Base-by-base conservation (phyloP, 345 rosid genomes). In the Brassica carinata region DNA sequence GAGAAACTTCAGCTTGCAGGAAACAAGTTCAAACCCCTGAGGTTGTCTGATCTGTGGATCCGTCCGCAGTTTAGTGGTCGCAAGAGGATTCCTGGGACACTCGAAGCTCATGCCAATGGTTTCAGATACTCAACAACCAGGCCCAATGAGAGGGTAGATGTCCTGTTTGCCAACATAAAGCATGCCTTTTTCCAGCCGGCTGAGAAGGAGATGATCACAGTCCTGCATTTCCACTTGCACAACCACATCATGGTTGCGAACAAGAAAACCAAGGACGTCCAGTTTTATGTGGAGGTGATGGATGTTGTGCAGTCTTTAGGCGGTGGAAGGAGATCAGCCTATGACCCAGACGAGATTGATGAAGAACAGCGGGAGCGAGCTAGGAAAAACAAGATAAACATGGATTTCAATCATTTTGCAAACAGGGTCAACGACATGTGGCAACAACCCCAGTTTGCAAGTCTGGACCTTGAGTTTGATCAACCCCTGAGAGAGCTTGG, bases 131-230 rank as follows among this genome's bases (percentile, higher is more conserved):
- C 94, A 59, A 93, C 97, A 4, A 84, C 92, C 31, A 90, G 94
- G 84, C 83, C 91, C 11, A 92, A 93, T 3, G 98, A 93, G 83
- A 93, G 90, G 0, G 93, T 92, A 55, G 99, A 96, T 53, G 70
- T 93, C 40, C 85, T 96, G 97, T 93, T 87, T 87, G 89, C 76
- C 8, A 96, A 93, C 82, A 83, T 93, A 73, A 96, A 96, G 75
- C 97, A 96, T 82, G 96, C 96, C 0, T 89, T 96, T 73, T 93
- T 96, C 77, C 99, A 92, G 86, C 96, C 99, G 14, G 97, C 99
- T 63, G 98, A 93, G 81, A 96, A 86, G 81, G 98, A 91, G 84
- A 92, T 93, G 98, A 88, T 90, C 67, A 90, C 98, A 64, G 87
- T 96, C 48, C 75, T 92, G 30, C 97, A 96, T 80, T 93, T 92